Conservation (phyloP, 2,329 filamentous ascomycete genomes). For the Ascocoryne sarcoides region DNA sequence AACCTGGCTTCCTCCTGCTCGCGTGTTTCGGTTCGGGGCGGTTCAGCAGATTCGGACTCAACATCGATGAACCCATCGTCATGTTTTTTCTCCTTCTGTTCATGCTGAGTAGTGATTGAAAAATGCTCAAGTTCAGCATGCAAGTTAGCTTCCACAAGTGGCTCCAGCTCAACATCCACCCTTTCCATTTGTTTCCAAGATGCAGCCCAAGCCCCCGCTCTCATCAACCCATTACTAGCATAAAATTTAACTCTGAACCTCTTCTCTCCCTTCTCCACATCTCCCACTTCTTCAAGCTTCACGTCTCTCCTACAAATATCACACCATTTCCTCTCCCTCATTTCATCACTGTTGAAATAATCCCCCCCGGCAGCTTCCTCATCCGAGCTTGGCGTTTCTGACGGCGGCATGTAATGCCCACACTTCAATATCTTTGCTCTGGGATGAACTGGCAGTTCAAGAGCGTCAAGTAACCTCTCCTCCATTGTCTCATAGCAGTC, state of each 20-base stretch:
- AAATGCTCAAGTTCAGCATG: slow-evolving; percentile 51
- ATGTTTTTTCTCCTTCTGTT: slow-evolving; percentile 1
- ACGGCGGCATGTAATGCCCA: slow-evolving; percentile 62
- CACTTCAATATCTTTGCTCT: slow-evolving; percentile 65
- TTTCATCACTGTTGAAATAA: slow-evolving; percentile 6
- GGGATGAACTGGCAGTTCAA: slow-evolving; percentile 57
- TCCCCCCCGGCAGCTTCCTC: slow-evolving; percentile 23
- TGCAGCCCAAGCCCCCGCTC: slow-evolving; percentile 81
- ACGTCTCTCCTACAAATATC: slow-evolving; percentile 28
- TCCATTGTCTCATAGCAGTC: slow-evolving; percentile 74
- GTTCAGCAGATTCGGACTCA: slow-evolving; percentile 8
- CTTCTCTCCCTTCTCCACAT: slow-evolving; percentile 16
- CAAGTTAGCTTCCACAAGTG: slow-evolving; percentile 53
- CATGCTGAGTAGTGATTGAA: slow-evolving; percentile 5
- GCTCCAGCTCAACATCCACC: slow-evolving; percentile 87
- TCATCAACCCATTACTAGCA: slow-evolving; percentile 91
- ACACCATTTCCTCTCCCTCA: slow-evolving; percentile 22
- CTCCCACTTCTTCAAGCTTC: slow-evolving; percentile 20
- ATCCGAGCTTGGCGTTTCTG: slow-evolving; percentile 21
- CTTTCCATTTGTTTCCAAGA: slow-evolving; percentile 98
- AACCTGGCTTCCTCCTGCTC: slow-evolving; percentile 5
- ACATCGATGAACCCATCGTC: slow-evolving; percentile 22
- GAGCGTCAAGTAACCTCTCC: slow-evolving; percentile 64
- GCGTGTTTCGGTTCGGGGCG: slow-evolving; percentile 6
- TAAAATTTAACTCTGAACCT: slow-evolving; percentile 79